Percentiles rank a stretch among this genome's conserved stretches.
phyloP scores from a whole-genome alignment of 2,329 filamentous ascomycete species.

The Fusarium luffae region DNA sequence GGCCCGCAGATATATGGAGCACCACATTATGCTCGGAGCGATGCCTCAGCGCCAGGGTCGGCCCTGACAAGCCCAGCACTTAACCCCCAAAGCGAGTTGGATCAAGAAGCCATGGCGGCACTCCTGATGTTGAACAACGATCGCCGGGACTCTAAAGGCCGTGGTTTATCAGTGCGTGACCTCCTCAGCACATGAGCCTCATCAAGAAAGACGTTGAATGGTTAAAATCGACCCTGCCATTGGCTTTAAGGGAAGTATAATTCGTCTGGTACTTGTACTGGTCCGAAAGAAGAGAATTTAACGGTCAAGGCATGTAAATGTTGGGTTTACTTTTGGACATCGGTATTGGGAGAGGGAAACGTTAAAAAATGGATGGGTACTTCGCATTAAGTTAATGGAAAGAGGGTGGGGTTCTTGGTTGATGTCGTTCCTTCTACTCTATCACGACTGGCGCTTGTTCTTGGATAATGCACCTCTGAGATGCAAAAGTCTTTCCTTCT shows the following conservation, averaged over 20 bases:
- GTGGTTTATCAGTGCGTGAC: conserved; percentile 66
- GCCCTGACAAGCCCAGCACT: conserved; percentile 69
- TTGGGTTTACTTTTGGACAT: not conserved
- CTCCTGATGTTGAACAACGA: conserved; percentile 89
- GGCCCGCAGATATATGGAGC: conserved; percentile 58
- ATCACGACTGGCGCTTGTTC: not conserved
- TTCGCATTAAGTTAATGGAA: conserved; percentile 28
- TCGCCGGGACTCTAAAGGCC: conserved; percentile 64
- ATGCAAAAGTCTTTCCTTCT: not conserved
- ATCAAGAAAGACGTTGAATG: not conserved
- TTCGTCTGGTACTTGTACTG: not conserved
- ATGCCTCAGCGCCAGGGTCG: conserved; percentile 59
- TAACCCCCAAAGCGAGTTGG: conserved; percentile 66
- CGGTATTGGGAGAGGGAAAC: not conserved
- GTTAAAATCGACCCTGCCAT: not conserved
- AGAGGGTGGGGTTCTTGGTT: conserved; percentile 22
- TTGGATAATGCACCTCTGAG: not conserved
- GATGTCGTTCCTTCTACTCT: not conserved
- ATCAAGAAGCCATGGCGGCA: conserved; percentile 86
- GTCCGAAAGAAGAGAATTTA: not conserved
- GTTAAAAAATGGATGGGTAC: conserved; percentile 8
- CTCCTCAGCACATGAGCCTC: conserved; percentile 61
- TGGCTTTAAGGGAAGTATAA: not conserved
- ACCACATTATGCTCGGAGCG: conserved; percentile 53
- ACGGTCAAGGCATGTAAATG: not conserved